phyloP scores from a whole-genome alignment of 768 basidiomycete species.

The Lactarius sanguifluus region DNA sequence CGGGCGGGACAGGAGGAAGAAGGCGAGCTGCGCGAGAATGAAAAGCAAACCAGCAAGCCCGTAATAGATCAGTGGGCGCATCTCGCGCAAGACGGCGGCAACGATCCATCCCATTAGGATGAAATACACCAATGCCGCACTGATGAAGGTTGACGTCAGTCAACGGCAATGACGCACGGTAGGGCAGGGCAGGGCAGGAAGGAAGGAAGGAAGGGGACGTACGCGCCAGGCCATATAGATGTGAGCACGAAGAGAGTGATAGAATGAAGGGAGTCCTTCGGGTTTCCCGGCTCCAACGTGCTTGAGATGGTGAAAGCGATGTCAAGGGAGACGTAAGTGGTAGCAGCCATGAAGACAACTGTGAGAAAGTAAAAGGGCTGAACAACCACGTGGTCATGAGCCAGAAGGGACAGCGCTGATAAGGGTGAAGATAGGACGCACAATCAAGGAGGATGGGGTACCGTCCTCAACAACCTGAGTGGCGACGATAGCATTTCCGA shows the following conservation, averaged over 20 bases:
- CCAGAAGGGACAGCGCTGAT: neutral
- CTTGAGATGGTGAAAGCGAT: conserved; percentile 65
- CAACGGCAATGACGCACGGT: neutral
- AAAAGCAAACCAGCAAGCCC: conserved; percentile 73
- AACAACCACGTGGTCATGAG: neutral
- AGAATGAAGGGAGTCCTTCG: conserved; percentile 56
- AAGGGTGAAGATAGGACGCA: conserved; percentile 39
- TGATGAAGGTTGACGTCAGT: conserved; percentile 32
- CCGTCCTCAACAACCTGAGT: conserved; percentile 96
- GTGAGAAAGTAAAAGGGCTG: conserved; percentile 65
- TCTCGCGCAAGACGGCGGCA: conserved; percentile 70
- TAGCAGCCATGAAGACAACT: conserved; percentile 62
- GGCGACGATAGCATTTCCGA: conserved; percentile 74
- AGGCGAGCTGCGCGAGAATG: conserved; percentile 76
- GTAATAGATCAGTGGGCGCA: conserved; percentile 79
- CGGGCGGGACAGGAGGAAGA: conserved; percentile 74
- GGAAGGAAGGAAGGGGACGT: conserved; percentile 36
- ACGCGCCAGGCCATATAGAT: conserved; percentile 77
- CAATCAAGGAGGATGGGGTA: conserved; percentile 65
- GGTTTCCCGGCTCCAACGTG: conserved; percentile 58
- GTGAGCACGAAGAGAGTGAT: conserved; percentile 81
- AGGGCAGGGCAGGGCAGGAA: neutral
- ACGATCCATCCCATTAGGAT: conserved; percentile 80
- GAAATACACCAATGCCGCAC: conserved; percentile 69
- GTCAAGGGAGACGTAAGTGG: conserved; percentile 85